Conservation (phyloP, 1,284 basidiomycete genomes). For the Apiotrichum gracile region DNA sequence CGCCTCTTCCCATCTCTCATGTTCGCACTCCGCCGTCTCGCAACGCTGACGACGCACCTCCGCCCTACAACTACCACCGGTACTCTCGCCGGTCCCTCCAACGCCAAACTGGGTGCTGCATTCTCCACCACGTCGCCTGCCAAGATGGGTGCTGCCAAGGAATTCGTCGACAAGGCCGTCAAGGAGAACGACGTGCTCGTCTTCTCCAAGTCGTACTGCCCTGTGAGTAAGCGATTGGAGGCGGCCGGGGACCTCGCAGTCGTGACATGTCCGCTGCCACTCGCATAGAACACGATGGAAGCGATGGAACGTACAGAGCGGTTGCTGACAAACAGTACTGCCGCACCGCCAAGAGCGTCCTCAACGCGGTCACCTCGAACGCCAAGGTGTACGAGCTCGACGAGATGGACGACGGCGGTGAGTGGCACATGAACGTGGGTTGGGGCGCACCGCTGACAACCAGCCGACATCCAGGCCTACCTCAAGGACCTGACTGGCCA, state of each 20-base stretch:
- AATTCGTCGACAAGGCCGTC: conserved; percentile 42
- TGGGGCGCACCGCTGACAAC: no score
- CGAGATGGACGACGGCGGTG: conserved; percentile 41
- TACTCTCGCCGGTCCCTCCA: not conserved
- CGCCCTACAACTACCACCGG: not conserved
- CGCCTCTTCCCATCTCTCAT: no score
- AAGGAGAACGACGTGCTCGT: conserved; percentile 44
- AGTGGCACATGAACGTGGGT: no score
- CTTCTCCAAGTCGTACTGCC: conserved; percentile 46
- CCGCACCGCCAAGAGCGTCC: conserved; percentile 37
- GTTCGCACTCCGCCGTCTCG: conserved; percentile 25
- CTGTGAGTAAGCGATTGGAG: conserved; percentile 29
- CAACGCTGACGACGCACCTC: conserved; percentile 20
- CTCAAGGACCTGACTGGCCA: conserved; percentile 41
- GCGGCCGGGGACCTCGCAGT: not conserved
- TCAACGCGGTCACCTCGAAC: conserved; percentile 28
- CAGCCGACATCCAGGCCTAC: conserved; percentile 45
- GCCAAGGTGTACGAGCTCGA: conserved; percentile 44
- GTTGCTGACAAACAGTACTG: conserved; percentile 33
- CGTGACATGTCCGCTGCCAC: no score
- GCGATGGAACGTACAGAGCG: not conserved
- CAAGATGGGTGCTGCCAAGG: conserved; percentile 32
- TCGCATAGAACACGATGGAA: not conserved
- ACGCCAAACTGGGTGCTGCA: conserved; percentile 43
- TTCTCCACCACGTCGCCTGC: conserved; percentile 30